Base-by-base conservation (phyloP, 768 basidiomycete genomes). In the Xerocomellus dryophilus region DNA sequence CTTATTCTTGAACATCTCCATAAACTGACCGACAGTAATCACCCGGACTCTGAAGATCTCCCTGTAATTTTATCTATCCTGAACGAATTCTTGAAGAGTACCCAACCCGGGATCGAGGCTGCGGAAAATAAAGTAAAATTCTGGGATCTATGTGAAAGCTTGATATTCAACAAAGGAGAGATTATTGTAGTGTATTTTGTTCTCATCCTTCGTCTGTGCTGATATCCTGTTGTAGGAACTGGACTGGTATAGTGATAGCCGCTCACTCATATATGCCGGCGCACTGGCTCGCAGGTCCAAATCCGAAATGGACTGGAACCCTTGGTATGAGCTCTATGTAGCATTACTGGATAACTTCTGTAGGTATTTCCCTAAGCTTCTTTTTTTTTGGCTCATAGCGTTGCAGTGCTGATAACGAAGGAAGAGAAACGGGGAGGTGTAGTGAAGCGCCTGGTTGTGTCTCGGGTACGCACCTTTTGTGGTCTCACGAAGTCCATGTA, bases 71-170 rank as follows among this genome's bases (percentile, higher is more conserved):
- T 90, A 23, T 77, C 77, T 10, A 80, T 93, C 3, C 62, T 95
- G 50, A 81, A 77, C 29, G 81, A 85, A 43, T 85, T 84, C 57
- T 78, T 96, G 55, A 92, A 89, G 75, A 86, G 86, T 58, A 90
- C 90, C 0, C 86, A 95, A 63, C 92, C 92, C 1, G 93, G 93
- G 5, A 94, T 96, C 54, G 89, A 84, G 55, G 89, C 86, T n/a
- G 90, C 93, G 1, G 93, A 95, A 66, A 80, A 83, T 57, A 93
- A 93, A 66, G 93, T 94, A 59, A 93, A 92, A 65, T 85, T 92
- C 55, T 90, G 88, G 86, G 83, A 76, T 48, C 73, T 95, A 3
- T 84, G 83, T 59, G 90, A 95, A 72, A 85, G 80, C 61, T 66
- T 96, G 45, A 70, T 82, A 12, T 90, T 83, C 62, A 83, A 83